phyloP scores from a whole-genome alignment of 164 flowering plant species.

The Piper betle region DNA sequence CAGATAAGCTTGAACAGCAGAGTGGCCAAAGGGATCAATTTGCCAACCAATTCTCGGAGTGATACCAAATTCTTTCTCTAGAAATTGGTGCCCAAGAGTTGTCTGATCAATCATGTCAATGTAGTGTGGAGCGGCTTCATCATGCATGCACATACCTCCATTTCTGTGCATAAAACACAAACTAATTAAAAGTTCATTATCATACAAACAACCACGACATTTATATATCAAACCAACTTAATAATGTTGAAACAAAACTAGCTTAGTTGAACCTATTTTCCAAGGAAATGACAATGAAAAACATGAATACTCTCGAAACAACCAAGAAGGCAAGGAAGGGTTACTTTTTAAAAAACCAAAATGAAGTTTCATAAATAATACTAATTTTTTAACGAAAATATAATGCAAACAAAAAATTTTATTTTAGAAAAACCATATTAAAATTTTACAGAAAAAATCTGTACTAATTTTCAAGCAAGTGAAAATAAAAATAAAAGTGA shows the following conservation, averaged over 20 bases:
- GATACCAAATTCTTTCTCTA: constrained; percentile 45
- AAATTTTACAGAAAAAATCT: no score
- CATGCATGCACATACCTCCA: constrained; percentile 90
- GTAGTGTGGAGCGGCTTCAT: constrained; percentile 74
- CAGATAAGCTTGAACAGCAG: constrained; percentile 85
- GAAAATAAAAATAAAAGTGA: no score
- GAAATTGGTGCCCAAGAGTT: constrained; percentile 61
- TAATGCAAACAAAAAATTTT: no score
- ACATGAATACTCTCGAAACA: constrained; percentile 4
- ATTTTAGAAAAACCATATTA: no score
- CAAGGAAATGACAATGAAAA: no score
- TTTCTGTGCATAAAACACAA: constrained; percentile 35
- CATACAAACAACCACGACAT: no score
- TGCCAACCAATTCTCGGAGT: constrained; percentile 83
- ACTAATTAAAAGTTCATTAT: neutral
- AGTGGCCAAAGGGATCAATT: constrained; percentile 88
- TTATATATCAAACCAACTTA: neutral
- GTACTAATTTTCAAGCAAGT: no score
- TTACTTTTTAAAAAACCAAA: no score
- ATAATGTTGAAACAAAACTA: neutral
- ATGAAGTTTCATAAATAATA: no score
- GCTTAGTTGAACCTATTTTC: no score
- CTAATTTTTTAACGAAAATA: no score
- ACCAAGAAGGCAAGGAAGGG: constrained; percentile 33
- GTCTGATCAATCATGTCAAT: constrained; percentile 86